Evolutionary conservation across 2,329 filamentous ascomycete species (phyloP), one percentile per base, ranked within the genome.

Genomic region (Colletotrichum tropicale): DNA sequence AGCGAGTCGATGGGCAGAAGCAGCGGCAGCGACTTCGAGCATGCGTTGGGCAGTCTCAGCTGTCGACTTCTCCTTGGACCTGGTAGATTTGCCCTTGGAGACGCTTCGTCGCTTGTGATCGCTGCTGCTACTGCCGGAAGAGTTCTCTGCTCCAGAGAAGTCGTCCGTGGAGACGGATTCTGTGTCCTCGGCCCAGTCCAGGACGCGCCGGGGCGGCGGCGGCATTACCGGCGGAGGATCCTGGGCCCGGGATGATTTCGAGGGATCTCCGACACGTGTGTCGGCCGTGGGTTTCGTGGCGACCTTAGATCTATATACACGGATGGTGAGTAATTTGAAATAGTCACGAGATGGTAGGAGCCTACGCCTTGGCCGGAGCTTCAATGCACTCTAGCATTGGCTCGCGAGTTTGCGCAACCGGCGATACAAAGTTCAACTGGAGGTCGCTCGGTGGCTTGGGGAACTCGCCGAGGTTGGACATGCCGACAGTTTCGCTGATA

Each of bases 381-480:
- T 52, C 43, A 3, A 52, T 21, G 43, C 43, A 7, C 43, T 21
- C 55, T 12, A n/a, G 55, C 16, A 58, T 34, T 71, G 58, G 30
- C 30, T 61, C 26, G 30, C 30, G 43, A 21, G n/a, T 52, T 12
- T 52, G 43, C 43, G 43, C 24, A n/a, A 28, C 26, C 6, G 26
- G 66, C n/a, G 72, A 55, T 2, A 58, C 26, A 26, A 66, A 66
- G 16, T 32, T 26, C 24, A 76, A 34, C 34, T 70, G 71, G 24
- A 55, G 66, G 10, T 36, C 30, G 13, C 79, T 80, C 3, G 78
- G 78, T 18, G 77, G 74, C 58, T 76, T 79, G 26, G 55, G 34
- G 55, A 79, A 77, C 32, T 76, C 78, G 68, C 87, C 87, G 3
- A 89, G 75, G 77, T 85, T 86, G 18, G 72, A 79, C 80, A 89